Evolutionary conservation across 208 protist species (phyloP).

Genomic region (Trypanosoma cruzi): DNA sequence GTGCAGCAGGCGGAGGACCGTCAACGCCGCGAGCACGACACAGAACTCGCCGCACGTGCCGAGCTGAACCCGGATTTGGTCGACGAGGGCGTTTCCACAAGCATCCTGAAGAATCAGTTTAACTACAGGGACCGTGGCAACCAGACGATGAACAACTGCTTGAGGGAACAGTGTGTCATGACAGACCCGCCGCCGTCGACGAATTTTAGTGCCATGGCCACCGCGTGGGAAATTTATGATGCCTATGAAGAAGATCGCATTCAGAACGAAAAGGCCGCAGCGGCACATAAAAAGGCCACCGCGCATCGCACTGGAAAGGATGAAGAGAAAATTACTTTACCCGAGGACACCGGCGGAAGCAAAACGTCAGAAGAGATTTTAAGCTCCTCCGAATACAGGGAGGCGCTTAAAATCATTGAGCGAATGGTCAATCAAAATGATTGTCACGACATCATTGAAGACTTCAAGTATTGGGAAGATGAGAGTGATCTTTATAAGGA

Average conservation of each 20-base stretch:
- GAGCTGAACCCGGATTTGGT: slow-evolving; percentile 87
- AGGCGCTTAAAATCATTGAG: slow-evolving; percentile 93
- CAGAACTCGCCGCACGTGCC: slow-evolving; percentile 68
- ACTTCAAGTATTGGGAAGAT: slow-evolving; percentile 98
- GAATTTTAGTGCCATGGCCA: slow-evolving; percentile 86
- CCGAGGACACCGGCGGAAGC: slow-evolving; percentile 32
- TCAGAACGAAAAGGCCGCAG: slow-evolving; percentile 72
- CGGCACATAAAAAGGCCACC: slow-evolving; percentile 68
- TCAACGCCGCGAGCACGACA: slow-evolving; percentile 66
- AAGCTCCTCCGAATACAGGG: slow-evolving; percentile 49
- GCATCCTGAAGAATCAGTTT: slow-evolving; percentile 97
- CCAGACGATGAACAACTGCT: slow-evolving; percentile 95
- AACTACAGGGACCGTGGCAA: slow-evolving; percentile 97
- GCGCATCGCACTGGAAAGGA: slow-evolving; percentile 75
- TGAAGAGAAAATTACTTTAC: slow-evolving; percentile 46
- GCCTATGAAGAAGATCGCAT: slow-evolving; percentile 94
- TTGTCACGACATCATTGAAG: slow-evolving; percentile 95
- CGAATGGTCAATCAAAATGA: slow-evolving; percentile 98
- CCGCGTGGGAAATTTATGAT: slow-evolving; percentile 96
- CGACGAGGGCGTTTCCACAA: slow-evolving; percentile 82
- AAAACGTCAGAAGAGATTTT: slow-evolving; percentile 67
- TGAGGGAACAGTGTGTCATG: slow-evolving; percentile 80
- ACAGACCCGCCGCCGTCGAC: slow-evolving; percentile 94
- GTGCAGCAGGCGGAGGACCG: slow-evolving; percentile 90
- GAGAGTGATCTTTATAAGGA: slow-evolving; percentile 94